Percentiles rank a stretch among this genome's conserved stretches.
phyloP scores from a whole-genome alignment of 2,329 filamentous ascomycete genomes.

The Trichoderma asperellum region DNA sequence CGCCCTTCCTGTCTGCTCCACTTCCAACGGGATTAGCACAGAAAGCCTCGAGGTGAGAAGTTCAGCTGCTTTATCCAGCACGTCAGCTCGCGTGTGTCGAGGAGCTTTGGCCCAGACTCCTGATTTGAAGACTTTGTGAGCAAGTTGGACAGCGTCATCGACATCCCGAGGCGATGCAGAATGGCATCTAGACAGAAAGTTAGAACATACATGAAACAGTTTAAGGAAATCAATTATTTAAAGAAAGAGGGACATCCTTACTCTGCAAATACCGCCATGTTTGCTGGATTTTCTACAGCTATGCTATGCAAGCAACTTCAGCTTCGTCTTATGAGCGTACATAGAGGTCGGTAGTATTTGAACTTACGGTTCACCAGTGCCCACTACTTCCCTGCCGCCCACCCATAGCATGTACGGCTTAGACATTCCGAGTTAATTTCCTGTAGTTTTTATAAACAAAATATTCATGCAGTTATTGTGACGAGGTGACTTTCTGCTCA shows the following conservation, averaged over 20 bases:
- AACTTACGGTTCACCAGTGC: constrained; percentile 52
- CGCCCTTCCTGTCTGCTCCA: constrained; percentile 68
- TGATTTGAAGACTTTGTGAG: constrained; percentile 67
- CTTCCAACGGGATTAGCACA: constrained; percentile 64
- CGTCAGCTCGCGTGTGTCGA: constrained; percentile 61
- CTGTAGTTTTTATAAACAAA: too few relatives aligned
- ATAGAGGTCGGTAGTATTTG: too few relatives aligned
- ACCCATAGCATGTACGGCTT: constrained; percentile 34
- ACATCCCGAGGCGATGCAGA: constrained; percentile 39
- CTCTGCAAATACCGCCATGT: constrained; percentile 30
- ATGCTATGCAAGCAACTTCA: constrained; percentile 46
- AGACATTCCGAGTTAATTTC: not conserved
- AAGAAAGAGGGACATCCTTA: not conserved
- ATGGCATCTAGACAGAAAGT: constrained; percentile 33
- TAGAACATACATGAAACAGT: not conserved
- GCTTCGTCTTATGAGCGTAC: not conserved
- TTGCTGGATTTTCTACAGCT: constrained; percentile 57
- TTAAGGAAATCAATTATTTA: not conserved
- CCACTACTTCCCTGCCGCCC: constrained; percentile 37
- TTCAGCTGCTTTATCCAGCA: constrained; percentile 62
- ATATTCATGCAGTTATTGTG: not conserved
- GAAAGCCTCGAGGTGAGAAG: constrained; percentile 58
- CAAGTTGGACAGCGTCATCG: constrained; percentile 43
- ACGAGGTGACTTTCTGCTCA: not conserved
- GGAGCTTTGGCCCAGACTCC: constrained; percentile 66